These are phyloP conservation scores for Penicillium arizonense DNA, from an alignment of 495 filamentous ascomycete genomes.

Conservation along the genomic window DNA sequence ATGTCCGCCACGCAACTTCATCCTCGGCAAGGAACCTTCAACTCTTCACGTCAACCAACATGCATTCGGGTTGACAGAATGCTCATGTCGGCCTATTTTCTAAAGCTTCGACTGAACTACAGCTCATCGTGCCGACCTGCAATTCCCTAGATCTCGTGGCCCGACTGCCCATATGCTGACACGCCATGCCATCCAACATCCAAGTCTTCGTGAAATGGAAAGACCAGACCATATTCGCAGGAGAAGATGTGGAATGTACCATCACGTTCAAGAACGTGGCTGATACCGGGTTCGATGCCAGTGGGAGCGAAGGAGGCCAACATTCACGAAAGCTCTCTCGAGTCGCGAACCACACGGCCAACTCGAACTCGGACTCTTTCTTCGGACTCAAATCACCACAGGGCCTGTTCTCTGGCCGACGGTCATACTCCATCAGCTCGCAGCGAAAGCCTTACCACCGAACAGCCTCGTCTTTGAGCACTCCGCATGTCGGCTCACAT, in stretches of 20 bases:
- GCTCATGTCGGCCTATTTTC: constrained; percentile 20
- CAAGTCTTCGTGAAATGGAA: constrained; percentile 94
- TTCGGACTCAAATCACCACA: constrained; percentile 43
- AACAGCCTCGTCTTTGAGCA: constrained; percentile 44
- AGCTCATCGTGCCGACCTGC: constrained; percentile 6
- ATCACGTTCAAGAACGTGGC: constrained; percentile 95
- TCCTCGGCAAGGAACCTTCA: constrained; percentile 17
- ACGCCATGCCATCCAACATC: constrained; percentile 63
- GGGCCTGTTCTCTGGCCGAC: constrained; percentile 39
- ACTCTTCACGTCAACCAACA: constrained; percentile 13
- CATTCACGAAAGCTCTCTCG: constrained; percentile 48
- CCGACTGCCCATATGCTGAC: constrained; percentile 36
- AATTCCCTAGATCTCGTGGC: constrained; percentile 15
- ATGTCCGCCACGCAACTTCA: constrained; percentile 6
- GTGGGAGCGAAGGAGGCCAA: constrained; percentile 28
- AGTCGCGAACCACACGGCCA: constrained; percentile 36
- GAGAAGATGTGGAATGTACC: constrained; percentile 88
- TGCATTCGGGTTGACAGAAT: constrained; percentile 29
- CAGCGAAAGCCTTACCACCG: constrained; percentile 39
- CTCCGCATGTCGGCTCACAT: constrained; percentile 40
- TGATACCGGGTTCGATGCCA: constrained; percentile 29
- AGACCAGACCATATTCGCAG: constrained; percentile 87
- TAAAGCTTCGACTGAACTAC: constrained; percentile 2
- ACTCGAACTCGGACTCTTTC: constrained; percentile 39
- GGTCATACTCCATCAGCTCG: constrained; percentile 35